Percentiles rank a stretch among this genome's conserved stretches.
phyloP scores from a whole-genome alignment of 768 basidiomycete genomes.

The Lentinula lateritia region DNA sequence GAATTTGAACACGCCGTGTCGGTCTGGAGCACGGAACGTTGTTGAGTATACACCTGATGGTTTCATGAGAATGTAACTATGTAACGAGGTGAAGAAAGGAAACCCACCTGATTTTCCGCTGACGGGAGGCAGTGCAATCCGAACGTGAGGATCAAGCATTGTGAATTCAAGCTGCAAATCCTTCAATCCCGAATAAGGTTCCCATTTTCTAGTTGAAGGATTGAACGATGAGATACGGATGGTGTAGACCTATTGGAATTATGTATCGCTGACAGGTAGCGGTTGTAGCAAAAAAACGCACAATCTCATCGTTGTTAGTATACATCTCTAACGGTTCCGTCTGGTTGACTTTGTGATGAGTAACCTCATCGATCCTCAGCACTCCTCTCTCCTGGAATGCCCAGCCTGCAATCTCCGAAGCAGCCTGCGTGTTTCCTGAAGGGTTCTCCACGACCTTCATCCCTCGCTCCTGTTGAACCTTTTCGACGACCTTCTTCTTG shows the following conservation, averaged over 20 bases:
- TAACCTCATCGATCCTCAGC: slow-evolving; percentile 68
- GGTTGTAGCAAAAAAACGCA: slow-evolving; percentile 26
- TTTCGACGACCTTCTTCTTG: slow-evolving; percentile 35
- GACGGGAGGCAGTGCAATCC: slow-evolving; percentile 65
- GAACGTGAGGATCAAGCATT: slow-evolving; percentile 97
- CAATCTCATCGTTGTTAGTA: slow-evolving; percentile 82
- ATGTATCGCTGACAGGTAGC: too few relatives aligned
- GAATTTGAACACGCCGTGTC: slow-evolving; percentile 98
- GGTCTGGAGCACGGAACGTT: slow-evolving; percentile 88
- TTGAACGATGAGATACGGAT: slow-evolving; percentile 70
- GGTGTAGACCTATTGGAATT: slow-evolving; percentile 55
- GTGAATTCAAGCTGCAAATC: slow-evolving; percentile 96
- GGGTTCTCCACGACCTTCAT: slow-evolving; percentile 39
- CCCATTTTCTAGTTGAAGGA: slow-evolving; percentile 53
- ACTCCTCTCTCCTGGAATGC: slow-evolving; percentile 84
- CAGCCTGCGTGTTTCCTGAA: slow-evolving; percentile 77
- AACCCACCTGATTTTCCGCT: slow-evolving; percentile 46
- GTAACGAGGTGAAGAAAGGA: not conserved
- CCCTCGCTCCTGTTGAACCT: slow-evolving; percentile 5
- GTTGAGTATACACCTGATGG: slow-evolving; percentile 45
- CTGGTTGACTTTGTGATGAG: slow-evolving; percentile 67
- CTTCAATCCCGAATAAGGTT: slow-evolving; percentile 59
- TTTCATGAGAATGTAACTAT: not conserved
- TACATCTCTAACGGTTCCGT: slow-evolving; percentile 66
- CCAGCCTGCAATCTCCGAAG: slow-evolving; percentile 77